Percentiles rank a stretch among this genome's conserved stretches.
These are phyloP conservation scores for Yamadazyma atlantica DNA, from an alignment of 1,139 yeast genomes.

Conservation along the genomic window DNA sequence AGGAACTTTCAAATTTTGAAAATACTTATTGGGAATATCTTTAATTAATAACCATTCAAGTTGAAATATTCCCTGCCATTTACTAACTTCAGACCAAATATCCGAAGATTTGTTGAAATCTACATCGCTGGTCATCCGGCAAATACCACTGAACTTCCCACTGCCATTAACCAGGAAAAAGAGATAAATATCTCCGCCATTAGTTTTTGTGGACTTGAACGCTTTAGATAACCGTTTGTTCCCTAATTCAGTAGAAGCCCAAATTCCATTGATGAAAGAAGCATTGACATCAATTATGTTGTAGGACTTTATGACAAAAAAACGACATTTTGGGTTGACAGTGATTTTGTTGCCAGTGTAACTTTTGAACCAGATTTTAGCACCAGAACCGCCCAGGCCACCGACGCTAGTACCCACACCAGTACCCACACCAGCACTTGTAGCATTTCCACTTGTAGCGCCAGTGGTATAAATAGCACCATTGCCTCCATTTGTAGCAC, in stretches of 20 bases:
- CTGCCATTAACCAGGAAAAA: conserved; percentile 61
- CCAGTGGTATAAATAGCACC: too few species aligned
- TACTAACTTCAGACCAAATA: conserved; percentile 49
- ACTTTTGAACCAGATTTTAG: conserved; percentile 1
- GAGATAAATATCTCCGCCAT: conserved; percentile 33
- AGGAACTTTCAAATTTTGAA: conserved; percentile 45
- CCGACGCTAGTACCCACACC: too few species aligned
- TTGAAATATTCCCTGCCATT: conserved; percentile 54
- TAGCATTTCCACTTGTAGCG: too few species aligned
- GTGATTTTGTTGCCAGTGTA: conserved; percentile 1
- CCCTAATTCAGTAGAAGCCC: conserved; percentile 63
- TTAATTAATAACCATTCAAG: conserved; percentile 53
- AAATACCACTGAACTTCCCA: conserved; percentile 63
- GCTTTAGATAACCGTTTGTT: conserved; percentile 48
- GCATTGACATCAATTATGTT: conserved; percentile 49
- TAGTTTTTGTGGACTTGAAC: conserved; percentile 11
- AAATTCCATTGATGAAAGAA: conserved; percentile 48
- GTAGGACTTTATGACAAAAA: conserved; percentile 59
- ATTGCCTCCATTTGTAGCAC: too few species aligned
- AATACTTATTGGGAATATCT: conserved; percentile 48
- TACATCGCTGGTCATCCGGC: conserved; percentile 48
- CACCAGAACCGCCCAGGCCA: too few species aligned
- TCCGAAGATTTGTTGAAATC: conserved; percentile 36
- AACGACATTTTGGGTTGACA: conserved; percentile 16
- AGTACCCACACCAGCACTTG: too few species aligned